Base-by-base conservation (phyloP, 176 grass and related monocot genomes). In the Hsuehochloa calcarea region DNA sequence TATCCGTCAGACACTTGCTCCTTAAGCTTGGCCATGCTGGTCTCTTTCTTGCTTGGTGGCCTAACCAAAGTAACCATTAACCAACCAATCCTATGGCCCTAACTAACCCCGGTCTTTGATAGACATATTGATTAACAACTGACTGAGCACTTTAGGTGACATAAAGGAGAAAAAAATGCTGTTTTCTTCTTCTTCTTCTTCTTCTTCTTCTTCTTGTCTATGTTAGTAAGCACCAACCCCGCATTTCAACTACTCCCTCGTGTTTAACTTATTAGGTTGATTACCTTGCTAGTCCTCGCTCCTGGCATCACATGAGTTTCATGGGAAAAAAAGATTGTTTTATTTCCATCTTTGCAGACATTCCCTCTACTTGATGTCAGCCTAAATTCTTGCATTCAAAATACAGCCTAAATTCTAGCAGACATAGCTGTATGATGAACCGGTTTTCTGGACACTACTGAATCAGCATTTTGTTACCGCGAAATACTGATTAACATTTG, bases 41-140 rank as follows among this genome's bases (percentile, higher is more conserved):
- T 78, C 65, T 65, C 77, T 73, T 40, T 54, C 58, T 22, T 23
- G 39, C 44, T 59, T 73, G 81, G 59, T 83, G 80, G 66, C 74
- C 87, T 70, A 72, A 87, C 66, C 41, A 39, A 49, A 47, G 40
- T 71, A 54, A 78, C 65, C 79, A 77, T 70, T 61, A 80, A 60
- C 88, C 77, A 89, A 81, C 88, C 41, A 37, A 59, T 41, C 74
- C 52, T 69, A 71, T 2, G 61, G 62, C 62, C 6, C 61, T 62
- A 81, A 85, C 78, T n/a, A 79, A 68, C 23, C 15, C 43, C 63
- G 25, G 62, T 89, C 70, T 89, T 81, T 81, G 27, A 74, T 40
- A 65, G 68, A 22, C 39, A 14, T 39, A 23, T 35, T 75, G 27
- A 79, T 26, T 23, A 13, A 13, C 17, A 26, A 7, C 10, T 69